A percentile compares a stretch with the other conserved stretches of the same genome.
These are phyloP conservation scores for Chenopodium formosanum DNA, from an alignment of 148 eudicot species.

Conservation along the genomic window DNA sequence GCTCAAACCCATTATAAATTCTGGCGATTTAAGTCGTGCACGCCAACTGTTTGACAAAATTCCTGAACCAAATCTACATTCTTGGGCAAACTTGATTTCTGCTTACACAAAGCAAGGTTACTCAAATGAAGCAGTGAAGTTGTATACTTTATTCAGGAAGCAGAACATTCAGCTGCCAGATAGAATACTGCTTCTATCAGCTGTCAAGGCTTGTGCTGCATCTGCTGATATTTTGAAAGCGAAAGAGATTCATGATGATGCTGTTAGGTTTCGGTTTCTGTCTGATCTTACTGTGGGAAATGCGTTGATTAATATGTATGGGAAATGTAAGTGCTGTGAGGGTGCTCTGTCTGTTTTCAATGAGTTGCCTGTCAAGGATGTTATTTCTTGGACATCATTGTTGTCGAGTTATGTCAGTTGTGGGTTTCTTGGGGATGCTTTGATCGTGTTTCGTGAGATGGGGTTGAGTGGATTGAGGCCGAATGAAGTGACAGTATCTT, in stretches of 20 bases:
- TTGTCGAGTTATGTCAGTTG: constrained; percentile 62
- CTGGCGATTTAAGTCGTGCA: constrained; percentile 57
- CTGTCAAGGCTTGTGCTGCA: constrained; percentile 62
- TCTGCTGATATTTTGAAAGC: constrained; percentile 48
- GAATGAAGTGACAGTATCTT: constrained; percentile 62
- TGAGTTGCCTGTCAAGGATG: constrained; percentile 51
- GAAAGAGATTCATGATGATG: constrained; percentile 56
- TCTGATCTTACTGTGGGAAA: constrained; percentile 57
- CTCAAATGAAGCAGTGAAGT: constrained; percentile 48
- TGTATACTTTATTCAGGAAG: constrained; percentile 38
- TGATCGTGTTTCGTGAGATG: constrained; percentile 55
- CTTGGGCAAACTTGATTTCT: constrained; percentile 56
- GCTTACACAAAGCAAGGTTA: constrained; percentile 56
- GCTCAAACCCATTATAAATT: constrained; percentile 32
- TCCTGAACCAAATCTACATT: constrained; percentile 51
- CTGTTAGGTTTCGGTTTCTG: constrained; percentile 38
- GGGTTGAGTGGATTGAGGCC: constrained; percentile 54
- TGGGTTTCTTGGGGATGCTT: constrained; percentile 46
- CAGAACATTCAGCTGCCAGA: constrained; percentile 43
- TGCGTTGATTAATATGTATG: constrained; percentile 75
- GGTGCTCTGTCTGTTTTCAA: constrained; percentile 53
- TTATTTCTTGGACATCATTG: constrained; percentile 81
- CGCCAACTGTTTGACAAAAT: constrained; percentile 72
- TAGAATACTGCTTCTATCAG: constrained; percentile 52
- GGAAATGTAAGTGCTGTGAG: constrained; percentile 52